Conservation (phyloP, 495 filamentous ascomycete species). For the Penicillium angulare region DNA sequence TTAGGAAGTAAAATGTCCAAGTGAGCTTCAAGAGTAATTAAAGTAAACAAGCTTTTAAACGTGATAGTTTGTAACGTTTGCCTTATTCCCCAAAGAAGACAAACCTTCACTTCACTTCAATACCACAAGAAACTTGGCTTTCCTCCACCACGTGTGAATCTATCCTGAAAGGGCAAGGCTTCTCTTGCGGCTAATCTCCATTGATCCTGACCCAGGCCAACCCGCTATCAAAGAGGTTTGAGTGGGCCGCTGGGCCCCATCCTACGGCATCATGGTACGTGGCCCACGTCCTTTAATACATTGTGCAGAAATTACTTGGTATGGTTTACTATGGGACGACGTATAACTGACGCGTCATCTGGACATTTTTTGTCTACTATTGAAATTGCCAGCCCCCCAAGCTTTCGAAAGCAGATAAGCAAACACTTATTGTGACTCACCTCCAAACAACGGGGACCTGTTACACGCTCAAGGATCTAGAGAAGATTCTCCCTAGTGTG, state of each 20-base stretch:
- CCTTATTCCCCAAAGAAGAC: background rate
- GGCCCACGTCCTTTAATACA: background rate
- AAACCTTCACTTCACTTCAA: background rate
- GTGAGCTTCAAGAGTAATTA: too few species aligned
- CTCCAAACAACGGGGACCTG: conserved; percentile 62
- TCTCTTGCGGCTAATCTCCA: conserved; percentile 6
- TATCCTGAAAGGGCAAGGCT: conserved; percentile 8
- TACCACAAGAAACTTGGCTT: conserved; percentile 4
- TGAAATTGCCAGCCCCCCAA: conserved; percentile 55
- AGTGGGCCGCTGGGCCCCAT: conserved; percentile 3
- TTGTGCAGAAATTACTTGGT: background rate
- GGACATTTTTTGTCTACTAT: background rate
- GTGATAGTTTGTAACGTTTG: background rate
- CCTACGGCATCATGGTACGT: conserved; percentile 25
- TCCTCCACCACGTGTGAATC: conserved; percentile 4
- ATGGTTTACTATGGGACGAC: background rate
- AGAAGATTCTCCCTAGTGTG: conserved; percentile 64
- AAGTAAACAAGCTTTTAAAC: too few species aligned
- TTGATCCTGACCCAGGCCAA: conserved; percentile 2
- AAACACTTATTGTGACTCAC: conserved; percentile 59
- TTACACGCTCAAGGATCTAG: conserved; percentile 73
- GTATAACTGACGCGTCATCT: conserved; percentile 17
- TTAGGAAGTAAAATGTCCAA: too few species aligned
- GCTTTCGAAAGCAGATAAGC: conserved; percentile 59
- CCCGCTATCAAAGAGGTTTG: background rate